Percentiles rank a stretch among this genome's conserved stretches.
phyloP scores from a whole-genome alignment of 768 basidiomycete species.

The Boletales sp. region DNA sequence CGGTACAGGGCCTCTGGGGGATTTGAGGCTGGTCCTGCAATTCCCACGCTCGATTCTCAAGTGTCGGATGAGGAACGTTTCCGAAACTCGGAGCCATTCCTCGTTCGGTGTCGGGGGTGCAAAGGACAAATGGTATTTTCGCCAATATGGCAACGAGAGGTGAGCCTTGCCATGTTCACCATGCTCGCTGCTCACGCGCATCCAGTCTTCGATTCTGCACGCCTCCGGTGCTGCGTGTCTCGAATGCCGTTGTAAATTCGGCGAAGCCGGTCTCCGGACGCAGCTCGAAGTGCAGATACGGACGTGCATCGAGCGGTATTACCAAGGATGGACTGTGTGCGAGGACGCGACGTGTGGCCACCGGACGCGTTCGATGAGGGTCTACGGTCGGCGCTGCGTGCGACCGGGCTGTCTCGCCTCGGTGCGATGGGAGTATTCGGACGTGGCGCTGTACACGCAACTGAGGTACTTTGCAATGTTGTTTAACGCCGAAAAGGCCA shows the following conservation, averaged over 20 bases:
- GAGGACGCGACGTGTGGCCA: slow-evolving; percentile 80
- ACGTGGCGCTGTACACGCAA: slow-evolving; percentile 85
- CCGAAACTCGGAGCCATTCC: slow-evolving; percentile 67
- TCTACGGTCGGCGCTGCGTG: slow-evolving; percentile 83
- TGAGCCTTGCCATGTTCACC: slow-evolving; percentile 26
- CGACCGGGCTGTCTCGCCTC: slow-evolving; percentile 27
- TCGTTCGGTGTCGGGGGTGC: slow-evolving; percentile 77
- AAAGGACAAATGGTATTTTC: slow-evolving; percentile 53
- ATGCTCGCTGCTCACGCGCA: neutral
- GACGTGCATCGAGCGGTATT: slow-evolving; percentile 71
- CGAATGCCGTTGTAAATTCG: slow-evolving; percentile 54
- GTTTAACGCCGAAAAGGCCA: slow-evolving; percentile 68
- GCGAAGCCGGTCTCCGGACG: slow-evolving; percentile 60
- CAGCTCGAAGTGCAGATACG: slow-evolving; percentile 91
- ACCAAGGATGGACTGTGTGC: slow-evolving; percentile 87
- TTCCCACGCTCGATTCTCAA: slow-evolving; percentile 84
- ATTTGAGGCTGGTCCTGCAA: slow-evolving; percentile 53
- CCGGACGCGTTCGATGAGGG: slow-evolving; percentile 90
- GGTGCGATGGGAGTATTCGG: slow-evolving; percentile 61
- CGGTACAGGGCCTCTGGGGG: slow-evolving; percentile 46
- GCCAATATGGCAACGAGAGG: slow-evolving; percentile 58
- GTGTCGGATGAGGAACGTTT: slow-evolving; percentile 86
- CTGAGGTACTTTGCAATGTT: slow-evolving; percentile 77
- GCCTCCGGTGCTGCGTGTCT: slow-evolving; percentile 68
- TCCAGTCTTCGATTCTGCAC: slow-evolving; percentile 64